Evolutionary conservation across 305 asterid species (phyloP).

Genomic region (Fraxinus angustifolia): DNA sequence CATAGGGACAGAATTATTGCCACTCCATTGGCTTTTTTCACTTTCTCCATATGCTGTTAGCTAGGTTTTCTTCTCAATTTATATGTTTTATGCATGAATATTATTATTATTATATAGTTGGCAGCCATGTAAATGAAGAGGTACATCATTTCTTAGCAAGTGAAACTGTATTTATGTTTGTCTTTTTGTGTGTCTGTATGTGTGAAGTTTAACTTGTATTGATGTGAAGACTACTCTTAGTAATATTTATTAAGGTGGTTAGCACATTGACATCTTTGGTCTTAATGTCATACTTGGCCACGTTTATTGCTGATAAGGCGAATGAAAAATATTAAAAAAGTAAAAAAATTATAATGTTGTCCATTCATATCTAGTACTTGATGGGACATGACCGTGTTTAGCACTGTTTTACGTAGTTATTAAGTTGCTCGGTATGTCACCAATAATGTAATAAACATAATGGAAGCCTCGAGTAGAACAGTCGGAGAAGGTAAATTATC

Average conservation of each 20-base stretch:
- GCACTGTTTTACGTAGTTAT: neutral
- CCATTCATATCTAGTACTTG: neutral
- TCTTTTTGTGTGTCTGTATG: neutral
- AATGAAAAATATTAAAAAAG: no score
- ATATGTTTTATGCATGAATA: slow-evolving; percentile 3
- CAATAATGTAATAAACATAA: neutral
- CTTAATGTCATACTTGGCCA: neutral
- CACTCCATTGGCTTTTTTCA: slow-evolving; percentile 16
- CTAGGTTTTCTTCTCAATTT: slow-evolving; percentile 10
- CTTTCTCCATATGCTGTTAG: slow-evolving; percentile 24
- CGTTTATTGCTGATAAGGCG: neutral
- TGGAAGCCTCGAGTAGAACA: no score
- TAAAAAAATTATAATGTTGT: neutral
- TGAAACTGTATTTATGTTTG: neutral
- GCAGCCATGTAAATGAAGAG: neutral
- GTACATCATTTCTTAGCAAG: neutral
- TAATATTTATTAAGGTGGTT: neutral
- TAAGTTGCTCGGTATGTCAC: neutral
- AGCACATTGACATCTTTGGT: neutral
- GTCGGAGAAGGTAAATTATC: no score
- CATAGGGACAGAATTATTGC: slow-evolving; percentile 16
- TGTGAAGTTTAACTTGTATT: neutral
- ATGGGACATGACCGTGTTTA: neutral
- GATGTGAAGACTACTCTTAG: no score
- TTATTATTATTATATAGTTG: neutral